A percentile compares a stretch with the other conserved stretches of the same genome.
Evolutionary conservation across 108 stramenopile species (phyloP).

Genomic region (Hondaea fermentalgiana): DNA sequence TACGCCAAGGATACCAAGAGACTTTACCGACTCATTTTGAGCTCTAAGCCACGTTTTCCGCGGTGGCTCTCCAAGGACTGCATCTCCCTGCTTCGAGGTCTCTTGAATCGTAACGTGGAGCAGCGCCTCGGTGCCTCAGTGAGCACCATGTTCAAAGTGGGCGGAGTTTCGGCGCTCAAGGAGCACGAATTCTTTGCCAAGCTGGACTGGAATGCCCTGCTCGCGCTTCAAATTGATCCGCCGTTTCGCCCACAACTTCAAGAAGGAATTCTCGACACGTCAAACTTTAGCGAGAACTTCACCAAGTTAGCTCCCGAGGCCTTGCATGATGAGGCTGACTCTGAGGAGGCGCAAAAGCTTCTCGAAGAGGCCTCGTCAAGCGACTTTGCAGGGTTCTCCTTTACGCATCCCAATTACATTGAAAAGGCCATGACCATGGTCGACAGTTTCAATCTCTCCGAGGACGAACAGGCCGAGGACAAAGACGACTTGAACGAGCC

Average conservation of each 20-base stretch:
- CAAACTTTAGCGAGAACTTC: conserved; percentile 36
- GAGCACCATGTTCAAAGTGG: conserved; percentile 91
- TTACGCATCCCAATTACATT: neutral
- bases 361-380: neutral
- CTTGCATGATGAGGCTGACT: neutral
- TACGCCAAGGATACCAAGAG: conserved; percentile 70
- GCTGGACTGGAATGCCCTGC: conserved; percentile 81
- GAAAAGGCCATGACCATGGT: neutral
- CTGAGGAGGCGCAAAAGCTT: neutral
- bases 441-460: no score
- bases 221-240: neutral
- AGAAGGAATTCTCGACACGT: conserved; percentile 22
- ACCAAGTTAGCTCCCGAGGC: conserved; percentile 19
- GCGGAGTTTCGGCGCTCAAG: conserved; percentile 87
- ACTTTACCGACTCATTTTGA: conserved; percentile 86
- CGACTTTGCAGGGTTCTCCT: neutral
- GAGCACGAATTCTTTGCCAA: conserved; percentile 64
- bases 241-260: neutral
- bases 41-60: conserved; percentile 80
- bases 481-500: no score
- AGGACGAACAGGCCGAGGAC: no score
- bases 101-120: conserved; percentile 77
- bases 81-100: conserved; percentile 75
- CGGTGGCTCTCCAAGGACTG: conserved; percentile 63
- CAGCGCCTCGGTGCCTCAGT: conserved; percentile 74